These are phyloP conservation scores for Russula dissimulans DNA, from an alignment of 768 basidiomycete species.

Conservation along the genomic window DNA sequence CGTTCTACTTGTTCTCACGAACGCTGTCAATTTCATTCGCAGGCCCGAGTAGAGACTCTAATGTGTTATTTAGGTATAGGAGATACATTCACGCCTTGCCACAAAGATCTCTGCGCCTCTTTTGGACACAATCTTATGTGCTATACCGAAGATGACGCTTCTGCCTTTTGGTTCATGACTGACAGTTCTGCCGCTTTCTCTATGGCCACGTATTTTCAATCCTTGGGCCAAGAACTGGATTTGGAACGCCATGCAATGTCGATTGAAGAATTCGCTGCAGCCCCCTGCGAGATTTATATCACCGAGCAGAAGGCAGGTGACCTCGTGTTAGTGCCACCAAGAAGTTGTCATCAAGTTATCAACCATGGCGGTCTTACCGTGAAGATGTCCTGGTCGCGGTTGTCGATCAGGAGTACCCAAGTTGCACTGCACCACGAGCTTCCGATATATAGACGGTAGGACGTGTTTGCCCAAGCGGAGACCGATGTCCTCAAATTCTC, in stretches of 20 bases:
- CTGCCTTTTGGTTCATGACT: slow-evolving; percentile 86
- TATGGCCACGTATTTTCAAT: slow-evolving; percentile 50
- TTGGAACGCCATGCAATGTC: slow-evolving; percentile 62
- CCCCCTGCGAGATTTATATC: slow-evolving; percentile 63
- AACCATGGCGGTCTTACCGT: slow-evolving; percentile 74
- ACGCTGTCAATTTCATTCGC: background rate
- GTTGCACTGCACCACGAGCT: slow-evolving; percentile 63
- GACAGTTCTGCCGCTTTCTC: slow-evolving; percentile 43
- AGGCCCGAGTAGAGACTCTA: slow-evolving; percentile 52
- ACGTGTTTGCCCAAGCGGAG: background rate
- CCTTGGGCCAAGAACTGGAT: slow-evolving; percentile 53
- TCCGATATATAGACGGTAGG: slow-evolving; percentile 70
- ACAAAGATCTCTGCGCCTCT: slow-evolving; percentile 79
- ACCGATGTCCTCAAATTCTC: background rate
- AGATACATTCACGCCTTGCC: slow-evolving; percentile 76
- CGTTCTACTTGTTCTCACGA: slow-evolving; percentile 4
- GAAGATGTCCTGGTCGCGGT: slow-evolving; percentile 82
- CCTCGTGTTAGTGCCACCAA: slow-evolving; percentile 69
- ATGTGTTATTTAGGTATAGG: slow-evolving; percentile 83
- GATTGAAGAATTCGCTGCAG: slow-evolving; percentile 50
- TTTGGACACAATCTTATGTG: slow-evolving; percentile 86
- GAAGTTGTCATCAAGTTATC: slow-evolving; percentile 77
- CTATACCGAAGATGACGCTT: slow-evolving; percentile 61
- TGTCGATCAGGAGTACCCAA: slow-evolving; percentile 55
- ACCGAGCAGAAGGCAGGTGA: slow-evolving; percentile 70